Evolutionary conservation across 805 yeast species (phyloP).

Genomic region (Candida ascalaphidarum): DNA sequence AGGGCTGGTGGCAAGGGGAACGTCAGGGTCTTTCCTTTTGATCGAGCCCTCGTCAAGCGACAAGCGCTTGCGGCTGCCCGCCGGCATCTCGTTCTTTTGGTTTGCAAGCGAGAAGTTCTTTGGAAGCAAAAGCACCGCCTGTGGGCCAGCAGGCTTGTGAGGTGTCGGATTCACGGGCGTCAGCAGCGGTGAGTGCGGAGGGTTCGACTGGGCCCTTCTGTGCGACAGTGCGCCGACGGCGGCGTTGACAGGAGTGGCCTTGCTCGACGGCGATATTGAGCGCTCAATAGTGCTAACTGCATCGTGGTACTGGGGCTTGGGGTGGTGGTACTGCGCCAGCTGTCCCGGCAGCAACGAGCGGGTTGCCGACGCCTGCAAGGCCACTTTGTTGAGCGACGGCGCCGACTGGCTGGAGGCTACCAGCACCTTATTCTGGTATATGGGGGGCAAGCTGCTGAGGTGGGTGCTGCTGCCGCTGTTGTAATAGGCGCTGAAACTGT

Average conservation of each 20-base stretch:
- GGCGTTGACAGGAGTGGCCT: slow-evolving; percentile 8
- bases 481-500: slow-evolving; percentile 3
- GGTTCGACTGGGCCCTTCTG: slow-evolving; percentile 26
- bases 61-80: slow-evolving; percentile 17
- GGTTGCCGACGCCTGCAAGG: neutral
- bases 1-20: no score
- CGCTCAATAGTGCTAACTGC: slow-evolving; percentile 18
- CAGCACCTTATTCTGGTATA: no score
- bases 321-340: slow-evolving; percentile 19
- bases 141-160: slow-evolving; percentile 8
- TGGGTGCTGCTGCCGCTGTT: slow-evolving; percentile 5
- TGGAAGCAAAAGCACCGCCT: slow-evolving; percentile 43
- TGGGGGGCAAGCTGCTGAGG: slow-evolving; percentile 1
- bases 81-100: no score
- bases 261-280: slow-evolving; percentile 17
- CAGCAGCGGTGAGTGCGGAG: slow-evolving; percentile 15
- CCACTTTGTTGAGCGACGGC: no score
- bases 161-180: slow-evolving; percentile 2
- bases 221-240: slow-evolving; percentile 10
- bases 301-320: slow-evolving; percentile 23
- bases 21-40: neutral
- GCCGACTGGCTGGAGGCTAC: no score
- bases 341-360: neutral
- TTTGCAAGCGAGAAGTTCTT: slow-evolving; percentile 32
- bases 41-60: slow-evolving; percentile 16